Conservation (phyloP, 2,329 filamentous ascomycete species). For the Alternaria sp. region DNA sequence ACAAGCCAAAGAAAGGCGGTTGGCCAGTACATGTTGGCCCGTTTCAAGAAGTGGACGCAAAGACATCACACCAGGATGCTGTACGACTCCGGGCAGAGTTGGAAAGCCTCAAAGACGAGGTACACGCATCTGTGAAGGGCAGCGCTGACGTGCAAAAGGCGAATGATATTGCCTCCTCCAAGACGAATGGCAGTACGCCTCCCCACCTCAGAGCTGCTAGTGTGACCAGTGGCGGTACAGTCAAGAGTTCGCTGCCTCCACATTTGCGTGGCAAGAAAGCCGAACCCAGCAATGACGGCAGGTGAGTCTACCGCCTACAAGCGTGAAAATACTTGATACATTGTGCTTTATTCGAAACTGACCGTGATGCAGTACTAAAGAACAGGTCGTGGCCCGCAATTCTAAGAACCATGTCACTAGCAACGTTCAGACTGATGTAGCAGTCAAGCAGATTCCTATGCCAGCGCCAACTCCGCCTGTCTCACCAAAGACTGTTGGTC, state of each 20-base stretch:
- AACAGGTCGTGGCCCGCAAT: slow-evolving; percentile 5
- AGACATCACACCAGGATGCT: slow-evolving; percentile 23
- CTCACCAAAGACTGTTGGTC: slow-evolving; percentile 17
- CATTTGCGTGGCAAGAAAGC: slow-evolving; percentile 23
- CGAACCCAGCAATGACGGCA: neutral
- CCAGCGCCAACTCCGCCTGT: slow-evolving; percentile 21
- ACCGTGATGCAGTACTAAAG: slow-evolving; percentile 10
- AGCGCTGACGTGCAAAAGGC: slow-evolving; percentile 21
- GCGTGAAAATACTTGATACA: neutral
- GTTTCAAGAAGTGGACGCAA: slow-evolving; percentile 17
- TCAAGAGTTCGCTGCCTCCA: slow-evolving; percentile 27
- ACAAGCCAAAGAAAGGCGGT: slow-evolving; percentile 29
- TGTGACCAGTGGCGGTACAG: slow-evolving; percentile 10
- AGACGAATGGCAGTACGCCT: slow-evolving; percentile 13
- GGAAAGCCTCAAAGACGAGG: slow-evolving; percentile 25
- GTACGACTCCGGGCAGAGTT: slow-evolving; percentile 26
- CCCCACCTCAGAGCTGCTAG: slow-evolving; percentile 13
- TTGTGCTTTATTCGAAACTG: neutral
- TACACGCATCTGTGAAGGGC: slow-evolving; percentile 12
- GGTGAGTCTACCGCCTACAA: slow-evolving; percentile 9
- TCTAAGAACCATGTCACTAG: slow-evolving; percentile 24
- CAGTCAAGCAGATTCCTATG: slow-evolving; percentile 9
- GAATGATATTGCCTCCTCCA: slow-evolving; percentile 13
- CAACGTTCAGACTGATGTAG: slow-evolving; percentile 31
- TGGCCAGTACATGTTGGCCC: slow-evolving; percentile 31